phyloP scores from a whole-genome alignment of 352 stramenopile genomes.

The Paralagenidium karlingii region DNA sequence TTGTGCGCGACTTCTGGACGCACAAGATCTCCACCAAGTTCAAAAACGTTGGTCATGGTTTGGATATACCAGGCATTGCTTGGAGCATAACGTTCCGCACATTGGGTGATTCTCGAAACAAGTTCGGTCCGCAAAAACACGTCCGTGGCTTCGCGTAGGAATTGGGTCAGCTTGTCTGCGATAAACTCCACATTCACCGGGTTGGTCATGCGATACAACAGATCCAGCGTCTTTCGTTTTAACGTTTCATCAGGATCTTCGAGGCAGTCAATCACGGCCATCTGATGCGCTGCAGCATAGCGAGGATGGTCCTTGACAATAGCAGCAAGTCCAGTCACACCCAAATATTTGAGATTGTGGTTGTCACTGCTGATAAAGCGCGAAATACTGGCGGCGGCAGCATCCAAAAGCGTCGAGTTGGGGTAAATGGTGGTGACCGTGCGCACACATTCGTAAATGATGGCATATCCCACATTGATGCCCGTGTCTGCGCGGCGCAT shows the following conservation, averaged over 20 bases:
- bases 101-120: slow-evolving; percentile 95
- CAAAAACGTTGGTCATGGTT: slow-evolving; percentile 96
- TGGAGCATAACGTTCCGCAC: slow-evolving; percentile 94
- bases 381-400: slow-evolving; percentile 85
- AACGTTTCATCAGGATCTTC: slow-evolving; percentile 99
- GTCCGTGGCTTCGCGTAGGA: slow-evolving; percentile 92
- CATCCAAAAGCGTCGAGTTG: slow-evolving; percentile 95
- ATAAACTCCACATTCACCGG: slow-evolving; percentile 99
- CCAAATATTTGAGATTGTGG: slow-evolving; percentile 98
- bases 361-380: slow-evolving; percentile 93
- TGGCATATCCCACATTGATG: slow-evolving; percentile 99
- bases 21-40: slow-evolving; percentile 94
- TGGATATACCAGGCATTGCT: slow-evolving; percentile 99
- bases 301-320: slow-evolving; percentile 95
- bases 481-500: slow-evolving; percentile 98
- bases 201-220: slow-evolving; percentile 98
- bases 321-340: slow-evolving; percentile 95
- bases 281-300: slow-evolving; percentile 98
- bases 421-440: slow-evolving; percentile 99
- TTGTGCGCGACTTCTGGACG: slow-evolving; percentile 96
- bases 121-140: slow-evolving; percentile 96
- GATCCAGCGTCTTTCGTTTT: slow-evolving; percentile 97
- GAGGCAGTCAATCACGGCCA: slow-evolving; percentile 99
- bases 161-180: slow-evolving; percentile 95
- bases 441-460: slow-evolving; percentile 99